Evolutionary conservation across 2,329 filamentous ascomycete genomes (phyloP).

Genomic region (Volutella citrinella): DNA sequence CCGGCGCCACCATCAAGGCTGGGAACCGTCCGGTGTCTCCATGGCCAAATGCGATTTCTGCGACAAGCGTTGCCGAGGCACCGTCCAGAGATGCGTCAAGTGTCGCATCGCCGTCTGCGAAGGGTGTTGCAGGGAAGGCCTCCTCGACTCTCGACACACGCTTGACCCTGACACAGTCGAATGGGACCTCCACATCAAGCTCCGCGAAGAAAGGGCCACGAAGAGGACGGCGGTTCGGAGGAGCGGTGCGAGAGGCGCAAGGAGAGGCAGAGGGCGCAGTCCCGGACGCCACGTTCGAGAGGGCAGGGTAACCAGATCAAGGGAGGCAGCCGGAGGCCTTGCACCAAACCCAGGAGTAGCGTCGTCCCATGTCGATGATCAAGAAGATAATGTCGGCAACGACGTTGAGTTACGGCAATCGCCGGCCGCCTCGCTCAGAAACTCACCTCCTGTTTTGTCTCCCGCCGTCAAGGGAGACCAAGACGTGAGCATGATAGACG

Average conservation of each 20-base stretch:
- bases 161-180: slow-evolving; percentile 3
- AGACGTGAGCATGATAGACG: slow-evolving; percentile 1
- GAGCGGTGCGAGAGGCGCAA: no score
- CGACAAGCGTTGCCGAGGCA: slow-evolving; percentile 4
- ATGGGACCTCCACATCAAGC: slow-evolving; percentile 9
- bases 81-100: slow-evolving; percentile 5
- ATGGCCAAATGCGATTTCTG: slow-evolving; percentile 15
- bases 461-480: no score
- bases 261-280: no score
- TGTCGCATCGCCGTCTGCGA: slow-evolving; percentile 11
- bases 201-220: neutral
- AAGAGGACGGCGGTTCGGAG: neutral
- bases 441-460: no score
- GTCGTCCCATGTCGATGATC: no score
- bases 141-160: slow-evolving; percentile 6
- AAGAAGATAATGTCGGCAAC: no score
- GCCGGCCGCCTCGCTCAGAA: no score
- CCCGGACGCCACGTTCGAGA: no score
- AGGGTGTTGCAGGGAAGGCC: slow-evolving; percentile 3
- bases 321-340: neutral
- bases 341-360: no score
- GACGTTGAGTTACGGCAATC: no score
- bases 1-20: slow-evolving; percentile 7
- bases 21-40: slow-evolving; percentile 8
- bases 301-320: neutral